Percentiles rank a stretch among this genome's conserved stretches.
Evolutionary conservation across 176 grass and related monocot species (phyloP).

Genomic region (Carex pumila): DNA sequence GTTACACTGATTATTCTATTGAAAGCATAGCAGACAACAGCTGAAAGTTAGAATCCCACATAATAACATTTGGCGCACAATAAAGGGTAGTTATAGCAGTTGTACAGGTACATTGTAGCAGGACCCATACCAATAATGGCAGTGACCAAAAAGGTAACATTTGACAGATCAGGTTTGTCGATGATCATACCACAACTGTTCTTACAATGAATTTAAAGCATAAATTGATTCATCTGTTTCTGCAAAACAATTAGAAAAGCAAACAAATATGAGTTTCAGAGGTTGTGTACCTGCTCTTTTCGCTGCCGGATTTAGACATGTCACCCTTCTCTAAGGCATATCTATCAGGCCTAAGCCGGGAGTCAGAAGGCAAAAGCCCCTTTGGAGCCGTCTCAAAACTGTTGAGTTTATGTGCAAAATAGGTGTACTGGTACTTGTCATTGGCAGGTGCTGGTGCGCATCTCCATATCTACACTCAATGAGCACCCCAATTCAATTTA

Average conservation of each 20-base stretch:
- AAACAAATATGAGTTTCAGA: too few relatives aligned
- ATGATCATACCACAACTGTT: background rate
- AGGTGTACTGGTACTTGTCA: constrained; percentile 87
- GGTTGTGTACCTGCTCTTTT: constrained; percentile 66
- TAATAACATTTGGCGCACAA: background rate
- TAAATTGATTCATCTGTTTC: background rate
- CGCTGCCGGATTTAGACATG: constrained; percentile 70
- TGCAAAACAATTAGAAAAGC: background rate
- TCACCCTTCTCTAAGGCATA: constrained; percentile 87
- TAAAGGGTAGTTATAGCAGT: background rate
- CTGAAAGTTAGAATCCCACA: background rate
- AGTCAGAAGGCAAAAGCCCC: constrained; percentile 81
- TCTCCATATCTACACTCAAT: constrained; percentile 55
- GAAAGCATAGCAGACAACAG: background rate
- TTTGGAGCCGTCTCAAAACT: constrained; percentile 81
- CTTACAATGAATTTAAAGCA: background rate
- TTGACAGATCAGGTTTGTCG: background rate
- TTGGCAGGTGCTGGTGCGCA: constrained; percentile 47
- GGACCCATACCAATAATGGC: background rate
- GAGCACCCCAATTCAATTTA: background rate
- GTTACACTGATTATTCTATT: background rate
- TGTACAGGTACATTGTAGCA: background rate
- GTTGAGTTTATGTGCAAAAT: constrained; percentile 92
- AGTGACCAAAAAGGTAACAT: background rate
- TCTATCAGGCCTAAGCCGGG: constrained; percentile 82